phyloP scores from a whole-genome alignment of 768 basidiomycete genomes.

The Collybiopsis luxurians region DNA sequence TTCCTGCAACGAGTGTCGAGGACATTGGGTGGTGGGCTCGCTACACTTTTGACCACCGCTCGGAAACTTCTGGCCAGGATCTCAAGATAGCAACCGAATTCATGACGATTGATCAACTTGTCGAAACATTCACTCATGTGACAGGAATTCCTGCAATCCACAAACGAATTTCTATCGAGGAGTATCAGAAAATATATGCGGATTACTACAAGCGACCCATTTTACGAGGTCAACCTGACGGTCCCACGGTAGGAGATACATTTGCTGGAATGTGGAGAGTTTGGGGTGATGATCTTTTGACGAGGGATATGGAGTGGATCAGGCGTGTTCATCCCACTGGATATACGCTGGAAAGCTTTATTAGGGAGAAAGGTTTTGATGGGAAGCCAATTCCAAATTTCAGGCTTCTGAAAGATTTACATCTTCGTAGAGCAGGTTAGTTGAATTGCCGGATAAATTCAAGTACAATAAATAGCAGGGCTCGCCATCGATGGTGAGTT shows the following conservation, averaged over 20 bases:
- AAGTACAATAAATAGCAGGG: too few species aligned
- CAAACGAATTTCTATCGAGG: slow-evolving; percentile 27
- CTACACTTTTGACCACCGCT: slow-evolving; percentile 35
- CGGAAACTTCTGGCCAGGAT: slow-evolving; percentile 31
- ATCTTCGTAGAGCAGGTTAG: background rate
- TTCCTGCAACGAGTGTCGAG: slow-evolving; percentile 36
- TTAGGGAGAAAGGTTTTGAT: slow-evolving; percentile 31
- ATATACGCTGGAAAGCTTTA: slow-evolving; percentile 38
- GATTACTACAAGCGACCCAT: slow-evolving; percentile 27
- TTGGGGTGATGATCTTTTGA: slow-evolving; percentile 42
- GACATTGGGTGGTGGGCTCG: slow-evolving; percentile 41
- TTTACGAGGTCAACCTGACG: slow-evolving; percentile 29
- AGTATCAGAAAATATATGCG: slow-evolving; percentile 28
- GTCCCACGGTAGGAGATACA: slow-evolving; percentile 35
- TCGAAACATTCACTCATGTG: slow-evolving; percentile 33
- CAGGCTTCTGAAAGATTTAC: background rate
- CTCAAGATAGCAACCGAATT: slow-evolving; percentile 35
- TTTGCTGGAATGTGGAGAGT: slow-evolving; percentile 43
- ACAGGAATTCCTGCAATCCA: slow-evolving; percentile 33
- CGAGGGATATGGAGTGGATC: slow-evolving; percentile 42
- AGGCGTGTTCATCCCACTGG: slow-evolving; percentile 33
- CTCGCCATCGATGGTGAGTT: too few species aligned
- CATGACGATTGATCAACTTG: slow-evolving; percentile 34
- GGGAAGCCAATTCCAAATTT: slow-evolving; percentile 10
- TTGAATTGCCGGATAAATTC: too few species aligned